Evolutionary conservation across 768 basidiomycete species (phyloP), one percentile per base, ranked within the genome.

Genomic region (Sporobolomyces phaffii): DNA sequence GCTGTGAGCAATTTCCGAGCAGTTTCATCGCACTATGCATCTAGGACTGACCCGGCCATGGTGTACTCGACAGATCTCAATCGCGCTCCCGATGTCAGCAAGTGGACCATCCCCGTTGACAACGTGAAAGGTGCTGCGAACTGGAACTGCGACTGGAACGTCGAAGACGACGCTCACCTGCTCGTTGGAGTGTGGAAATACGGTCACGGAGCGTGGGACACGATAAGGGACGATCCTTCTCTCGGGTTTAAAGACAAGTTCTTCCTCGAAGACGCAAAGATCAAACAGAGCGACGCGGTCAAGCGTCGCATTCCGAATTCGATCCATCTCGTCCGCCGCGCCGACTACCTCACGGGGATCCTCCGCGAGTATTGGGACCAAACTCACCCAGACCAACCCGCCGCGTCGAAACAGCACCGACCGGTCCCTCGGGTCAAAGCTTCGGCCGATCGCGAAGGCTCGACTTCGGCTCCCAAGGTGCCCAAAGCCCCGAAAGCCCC

Each of bases 231-330:
- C 79, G 96, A 99, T 76, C 77, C 84, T 17, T 84, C 84, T 65
- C 85, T 99, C 17, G 85, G 86, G 3, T 82, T 99, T 18, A 83
- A 85, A 2, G 91, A 88, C 77, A 97, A 97, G 77, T 94, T 99
- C 81, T 98, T 97, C 85, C 82, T 99, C 57, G 96, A 97, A 76
- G 93, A 97, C 77, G 90, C 88, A 73, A 98, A 97, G 81, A 94
- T 74, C 45, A 75, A 92, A 73, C 79, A 86, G 22, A 59, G 60
- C 43, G 69, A 72, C 17, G 44, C 44, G 29, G 52, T 53, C 43
- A 84, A 90, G 75, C 90, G 90, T 28, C 63, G 64, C 13, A 94
- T 94, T 73, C 96, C 96, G 40, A 96, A 93, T 74, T 91, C 96
- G 34, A 97, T 99, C 68, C 96, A 99, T 78, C 87, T 99, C 52